phyloP scores from a whole-genome alignment of 768 basidiomycete genomes.

The Suillus variegatus region DNA sequence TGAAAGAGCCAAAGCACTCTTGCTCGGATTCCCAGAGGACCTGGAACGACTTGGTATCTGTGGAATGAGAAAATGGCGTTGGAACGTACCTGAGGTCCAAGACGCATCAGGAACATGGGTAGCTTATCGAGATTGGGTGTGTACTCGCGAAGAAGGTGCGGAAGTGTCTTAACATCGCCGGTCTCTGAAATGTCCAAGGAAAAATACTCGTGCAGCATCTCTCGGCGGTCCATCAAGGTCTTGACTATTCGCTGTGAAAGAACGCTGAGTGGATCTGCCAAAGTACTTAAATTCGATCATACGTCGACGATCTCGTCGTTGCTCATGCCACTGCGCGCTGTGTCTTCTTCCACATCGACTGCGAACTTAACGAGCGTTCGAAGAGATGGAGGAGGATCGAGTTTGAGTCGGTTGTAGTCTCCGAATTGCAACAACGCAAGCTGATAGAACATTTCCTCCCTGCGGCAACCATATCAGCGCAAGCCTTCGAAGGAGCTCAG shows the following conservation, averaged over 20 bases:
- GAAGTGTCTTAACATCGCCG: slow-evolving; percentile 75
- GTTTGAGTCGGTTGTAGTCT: slow-evolving; percentile 68
- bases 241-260: slow-evolving; percentile 57
- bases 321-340: slow-evolving; percentile 49
- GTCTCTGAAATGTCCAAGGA: slow-evolving; percentile 66
- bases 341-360: slow-evolving; percentile 63
- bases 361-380: slow-evolving; percentile 75
- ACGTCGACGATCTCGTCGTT: slow-evolving; percentile 75
- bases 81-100: slow-evolving; percentile 78
- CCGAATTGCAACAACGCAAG: slow-evolving; percentile 91
- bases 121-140: slow-evolving; percentile 90
- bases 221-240: slow-evolving; percentile 60
- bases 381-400: slow-evolving; percentile 82
- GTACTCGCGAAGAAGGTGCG: slow-evolving; percentile 82
- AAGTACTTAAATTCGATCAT: slow-evolving; percentile 19
- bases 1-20: slow-evolving; percentile 83
- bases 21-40: slow-evolving; percentile 87
- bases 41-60: slow-evolving; percentile 39
- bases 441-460: slow-evolving; percentile 96
- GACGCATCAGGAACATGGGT: slow-evolving; percentile 85
- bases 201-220: slow-evolving; percentile 95
- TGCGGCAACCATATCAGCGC: slow-evolving; percentile 29
- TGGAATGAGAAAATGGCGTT: slow-evolving; percentile 1
- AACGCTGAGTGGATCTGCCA: background rate
- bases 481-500: background rate